These are phyloP conservation scores for Ophioceras dolichostomum DNA, from an alignment of 2,329 filamentous ascomycete species.

Conservation along the genomic window DNA sequence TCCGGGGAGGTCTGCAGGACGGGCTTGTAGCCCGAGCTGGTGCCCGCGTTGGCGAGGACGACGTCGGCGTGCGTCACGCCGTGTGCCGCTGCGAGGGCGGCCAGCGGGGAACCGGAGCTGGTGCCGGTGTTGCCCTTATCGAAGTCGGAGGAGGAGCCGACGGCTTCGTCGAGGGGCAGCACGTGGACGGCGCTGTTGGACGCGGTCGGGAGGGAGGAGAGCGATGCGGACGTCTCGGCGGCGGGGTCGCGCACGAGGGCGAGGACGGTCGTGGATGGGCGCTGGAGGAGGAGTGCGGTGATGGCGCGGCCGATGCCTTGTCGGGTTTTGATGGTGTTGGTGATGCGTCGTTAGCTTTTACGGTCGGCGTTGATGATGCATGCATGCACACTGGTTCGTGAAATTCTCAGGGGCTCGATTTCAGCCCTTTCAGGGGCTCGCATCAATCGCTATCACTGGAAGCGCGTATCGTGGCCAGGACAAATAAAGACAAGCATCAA, in stretches of 20 bases:
- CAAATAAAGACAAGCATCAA: no score
- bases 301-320: constrained; percentile 9
- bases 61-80: constrained; percentile 11
- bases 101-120: not conserved
- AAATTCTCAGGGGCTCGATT: no score
- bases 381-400: no score
- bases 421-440: no score
- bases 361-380: no score
- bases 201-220: constrained; percentile 59
- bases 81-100: constrained; percentile 4
- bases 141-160: constrained; percentile 1
- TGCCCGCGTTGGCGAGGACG: constrained; percentile 16
- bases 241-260: constrained; percentile 12
- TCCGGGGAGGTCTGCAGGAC: constrained; percentile 9
- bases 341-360: no score
- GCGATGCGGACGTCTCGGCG: constrained; percentile 37
- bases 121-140: constrained; percentile 3
- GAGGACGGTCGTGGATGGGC: constrained; percentile 13
- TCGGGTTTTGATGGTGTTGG: no score
- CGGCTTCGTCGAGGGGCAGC: constrained; percentile 10
- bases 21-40: constrained; percentile 7
- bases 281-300: constrained; percentile 9
- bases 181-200: constrained; percentile 8
- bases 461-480: no score
- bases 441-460: no score